Conservation (phyloP, 1,284 basidiomycete species). For the Prillingera fragicola region DNA sequence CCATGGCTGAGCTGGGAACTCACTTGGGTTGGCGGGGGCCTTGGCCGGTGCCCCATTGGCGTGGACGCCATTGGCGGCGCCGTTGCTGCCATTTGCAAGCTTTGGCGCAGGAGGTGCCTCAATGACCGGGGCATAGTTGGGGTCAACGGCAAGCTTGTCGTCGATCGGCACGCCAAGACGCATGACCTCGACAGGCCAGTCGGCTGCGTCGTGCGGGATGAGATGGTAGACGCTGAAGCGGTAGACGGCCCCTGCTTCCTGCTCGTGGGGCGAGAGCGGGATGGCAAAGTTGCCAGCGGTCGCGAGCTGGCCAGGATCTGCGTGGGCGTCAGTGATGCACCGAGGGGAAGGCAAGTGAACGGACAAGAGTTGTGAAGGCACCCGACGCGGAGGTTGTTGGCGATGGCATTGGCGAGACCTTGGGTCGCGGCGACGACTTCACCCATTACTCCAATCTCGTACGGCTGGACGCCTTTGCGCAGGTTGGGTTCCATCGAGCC, state of each 20-base stretch:
- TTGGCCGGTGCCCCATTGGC: conserved; percentile 1
- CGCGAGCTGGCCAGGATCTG: conserved; percentile 8
- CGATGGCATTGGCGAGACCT: conserved; percentile 3
- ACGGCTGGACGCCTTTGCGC: neutral
- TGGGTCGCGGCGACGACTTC: conserved; percentile 8
- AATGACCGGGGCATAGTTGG: too few species aligned
- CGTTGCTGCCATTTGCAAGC: too few species aligned
- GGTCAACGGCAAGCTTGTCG: too few species aligned
- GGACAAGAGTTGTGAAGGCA: conserved; percentile 4
- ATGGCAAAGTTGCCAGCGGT: conserved; percentile 9
- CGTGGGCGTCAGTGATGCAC: too few species aligned
- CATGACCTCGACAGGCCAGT: conserved; percentile 1
- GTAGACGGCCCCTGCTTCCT: neutral
- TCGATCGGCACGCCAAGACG: too few species aligned
- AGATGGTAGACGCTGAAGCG: conserved; percentile 12
- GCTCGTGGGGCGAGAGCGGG: conserved; percentile 6
- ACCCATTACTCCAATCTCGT: conserved; percentile 6
- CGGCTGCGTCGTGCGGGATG: conserved; percentile 4
- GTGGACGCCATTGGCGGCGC: neutral
- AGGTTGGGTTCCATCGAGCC: conserved; percentile 6
- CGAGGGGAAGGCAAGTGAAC: neutral
- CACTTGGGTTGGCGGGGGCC: neutral
- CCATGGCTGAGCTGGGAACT: neutral
- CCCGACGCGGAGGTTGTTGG: conserved; percentile 5
- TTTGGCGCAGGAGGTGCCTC: too few species aligned